Evolutionary conservation across 176 grass and related monocot genomes (phyloP), one percentile per base, ranked within the genome.

Genomic region (Avena eriantha): DNA sequence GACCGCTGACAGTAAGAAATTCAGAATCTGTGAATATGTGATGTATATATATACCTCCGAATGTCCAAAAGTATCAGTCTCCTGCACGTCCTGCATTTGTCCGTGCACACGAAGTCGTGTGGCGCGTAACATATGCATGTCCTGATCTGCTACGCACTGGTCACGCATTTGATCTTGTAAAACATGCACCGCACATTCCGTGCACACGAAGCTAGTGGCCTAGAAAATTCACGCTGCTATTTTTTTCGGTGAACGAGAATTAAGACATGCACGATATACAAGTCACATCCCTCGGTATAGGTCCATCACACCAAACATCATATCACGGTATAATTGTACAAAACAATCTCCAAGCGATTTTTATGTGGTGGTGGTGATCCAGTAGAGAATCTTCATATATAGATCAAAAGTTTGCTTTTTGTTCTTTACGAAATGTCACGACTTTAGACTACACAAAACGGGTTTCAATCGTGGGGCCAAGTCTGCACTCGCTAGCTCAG

Each of bases 141-240:
- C 8, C 34, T 34, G 34, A 24, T 73, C 69, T 10, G 21, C n/a
- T 22, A 23, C 19, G n/a, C 43, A 14, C 10, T 6, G 69, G 21
- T 73, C 50, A 45, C 22, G 24, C 7, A 70, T 58, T 70, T 79
- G 34, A 34, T 34, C 10, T 21, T 12, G 15, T 51, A 69, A 69
- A 41, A 19, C 35, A 36, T 23, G 6, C 39, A 63, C 39, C n/a
- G 0, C 16, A 4, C 0, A 4, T 33, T 21, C 11, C 33, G 21
- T 46, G 21, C 69, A 72, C 68, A 45, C 10, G 23, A 83, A 15
- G 82, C 10, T 21, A 14, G 81, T 56, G 80, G 66, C 7, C 80
- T 57, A 57, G 21, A 22, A 82, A 71, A 41, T 11, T 56, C 16
- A 54, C 34, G 34, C 34, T 43, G 34, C 34, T 34, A 34, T n/a